phyloP scores from a whole-genome alignment of 2,329 filamentous ascomycete species.

The Penicillium sp. region DNA sequence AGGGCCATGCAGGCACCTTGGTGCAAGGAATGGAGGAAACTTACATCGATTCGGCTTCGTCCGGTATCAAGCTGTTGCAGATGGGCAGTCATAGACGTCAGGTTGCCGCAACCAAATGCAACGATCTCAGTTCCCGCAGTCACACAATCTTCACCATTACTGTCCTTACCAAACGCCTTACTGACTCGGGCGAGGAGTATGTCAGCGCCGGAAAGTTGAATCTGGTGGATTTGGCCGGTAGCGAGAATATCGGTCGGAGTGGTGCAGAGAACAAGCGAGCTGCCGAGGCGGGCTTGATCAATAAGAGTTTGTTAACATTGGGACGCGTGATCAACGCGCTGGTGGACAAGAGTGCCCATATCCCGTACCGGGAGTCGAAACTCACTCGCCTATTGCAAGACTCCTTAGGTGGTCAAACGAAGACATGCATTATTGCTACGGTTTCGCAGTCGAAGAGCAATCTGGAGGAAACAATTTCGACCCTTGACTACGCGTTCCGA shows the following conservation, averaged over 20 bases:
- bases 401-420: slow-evolving; percentile 88
- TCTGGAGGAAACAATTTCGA: slow-evolving; percentile 95
- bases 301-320: slow-evolving; percentile 92
- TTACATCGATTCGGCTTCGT: slow-evolving; percentile 77
- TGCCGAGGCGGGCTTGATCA: slow-evolving; percentile 91
- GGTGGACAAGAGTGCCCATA: slow-evolving; percentile 83
- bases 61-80: slow-evolving; percentile 84
- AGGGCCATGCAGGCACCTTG: slow-evolving; percentile 74
- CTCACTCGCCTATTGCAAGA: slow-evolving; percentile 92
- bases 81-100: slow-evolving; percentile 89
- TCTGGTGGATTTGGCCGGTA: slow-evolving; percentile 91
- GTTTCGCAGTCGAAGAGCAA: slow-evolving; percentile 93
- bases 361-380: slow-evolving; percentile 90
- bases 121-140: slow-evolving; percentile 92
- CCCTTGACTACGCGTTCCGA: slow-evolving; percentile 92
- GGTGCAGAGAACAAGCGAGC: slow-evolving; percentile 98
- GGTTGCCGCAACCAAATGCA: slow-evolving; percentile 99
- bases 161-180: slow-evolving; percentile 75
- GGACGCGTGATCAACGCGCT: slow-evolving; percentile 96
- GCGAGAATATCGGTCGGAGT: slow-evolving; percentile 94
- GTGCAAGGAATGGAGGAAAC: slow-evolving; percentile 98
- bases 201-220: slow-evolving; percentile 91
- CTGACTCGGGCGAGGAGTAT: slow-evolving; percentile 81
- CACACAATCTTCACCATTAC: slow-evolving; percentile 98
- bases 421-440: slow-evolving; percentile 98